These are phyloP conservation scores for Akanthomyces dipterigenus DNA, from an alignment of 2,329 filamentous ascomycete species.

Conservation along the genomic window DNA sequence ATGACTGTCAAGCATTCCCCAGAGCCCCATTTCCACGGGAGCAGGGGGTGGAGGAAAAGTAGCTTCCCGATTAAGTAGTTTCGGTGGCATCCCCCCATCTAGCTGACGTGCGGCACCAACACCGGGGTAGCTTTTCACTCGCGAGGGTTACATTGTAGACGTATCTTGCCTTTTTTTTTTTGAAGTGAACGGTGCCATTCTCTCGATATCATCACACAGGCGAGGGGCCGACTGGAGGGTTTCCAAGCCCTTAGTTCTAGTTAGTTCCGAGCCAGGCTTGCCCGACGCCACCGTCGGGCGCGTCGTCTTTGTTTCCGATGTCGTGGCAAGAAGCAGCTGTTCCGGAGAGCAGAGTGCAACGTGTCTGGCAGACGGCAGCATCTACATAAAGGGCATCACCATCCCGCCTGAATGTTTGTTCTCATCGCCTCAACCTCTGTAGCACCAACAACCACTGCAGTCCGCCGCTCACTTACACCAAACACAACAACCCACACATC, in stretches of 20 bases:
- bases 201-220: background rate
- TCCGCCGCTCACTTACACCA: too few species aligned
- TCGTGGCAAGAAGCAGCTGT: background rate
- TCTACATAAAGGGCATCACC: background rate
- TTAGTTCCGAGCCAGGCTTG: background rate
- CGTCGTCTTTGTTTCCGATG: background rate
- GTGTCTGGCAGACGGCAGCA: background rate
- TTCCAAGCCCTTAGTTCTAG: background rate
- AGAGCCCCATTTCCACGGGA: background rate
- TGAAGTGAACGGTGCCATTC: background rate
- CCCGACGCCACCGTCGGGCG: background rate
- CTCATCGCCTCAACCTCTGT: background rate
- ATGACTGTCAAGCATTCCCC: background rate
- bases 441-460: background rate
- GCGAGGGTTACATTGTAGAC: background rate
- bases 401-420: background rate
- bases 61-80: constrained; percentile 7
- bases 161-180: background rate
- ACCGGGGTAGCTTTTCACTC: background rate
- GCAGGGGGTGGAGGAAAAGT: background rate
- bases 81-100: background rate
- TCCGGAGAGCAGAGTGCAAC: background rate
- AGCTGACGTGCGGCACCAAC: background rate
- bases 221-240: background rate
- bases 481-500: too few species aligned